phyloP scores from a whole-genome alignment of 164 flowering plant genomes.

The Liquidambar formosana region DNA sequence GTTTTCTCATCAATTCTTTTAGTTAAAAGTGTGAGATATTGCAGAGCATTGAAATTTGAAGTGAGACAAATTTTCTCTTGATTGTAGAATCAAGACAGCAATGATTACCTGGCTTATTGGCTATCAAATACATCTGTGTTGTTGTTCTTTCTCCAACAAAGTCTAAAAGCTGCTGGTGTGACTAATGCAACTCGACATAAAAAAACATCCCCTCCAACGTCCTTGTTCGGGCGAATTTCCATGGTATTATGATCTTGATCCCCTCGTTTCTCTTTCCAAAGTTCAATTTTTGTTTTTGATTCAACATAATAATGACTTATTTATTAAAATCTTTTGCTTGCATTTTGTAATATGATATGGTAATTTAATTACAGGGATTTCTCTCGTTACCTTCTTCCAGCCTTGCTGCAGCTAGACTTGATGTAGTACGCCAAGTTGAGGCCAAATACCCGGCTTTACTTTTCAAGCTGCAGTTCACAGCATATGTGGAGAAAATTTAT shows the following conservation, averaged over 20 bases:
- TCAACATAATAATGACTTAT: too few relatives aligned
- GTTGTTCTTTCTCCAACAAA: constrained; percentile 80
- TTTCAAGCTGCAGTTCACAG: constrained; percentile 98
- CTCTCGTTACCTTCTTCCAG: constrained; percentile 84
- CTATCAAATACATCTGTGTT: constrained; percentile 83
- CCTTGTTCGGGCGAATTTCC: constrained; percentile 69
- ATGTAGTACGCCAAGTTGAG: constrained; percentile 84
- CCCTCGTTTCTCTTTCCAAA: background rate
- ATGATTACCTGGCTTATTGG: constrained; percentile 95
- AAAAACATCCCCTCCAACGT: constrained; percentile 73
- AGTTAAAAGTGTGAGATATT: background rate
- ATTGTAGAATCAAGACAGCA: constrained; percentile 77
- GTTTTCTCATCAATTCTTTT: background rate
- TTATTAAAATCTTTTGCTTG: background rate
- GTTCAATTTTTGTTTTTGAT: background rate
- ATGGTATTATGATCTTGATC: constrained; percentile 27
- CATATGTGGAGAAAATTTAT: constrained; percentile 95
- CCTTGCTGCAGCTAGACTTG: constrained; percentile 55
- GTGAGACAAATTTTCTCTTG: background rate
- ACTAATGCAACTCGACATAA: constrained; percentile 55
- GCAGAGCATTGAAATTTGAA: background rate
- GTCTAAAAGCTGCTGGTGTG: constrained; percentile 70
- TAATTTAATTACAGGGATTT: constrained; percentile 62
- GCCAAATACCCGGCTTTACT: constrained; percentile 99
- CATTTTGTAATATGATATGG: background rate